Evolutionary conservation across 495 filamentous ascomycete species (phyloP), one percentile per base, ranked within the genome.

Genomic region (Hypoxylon perforatum): DNA sequence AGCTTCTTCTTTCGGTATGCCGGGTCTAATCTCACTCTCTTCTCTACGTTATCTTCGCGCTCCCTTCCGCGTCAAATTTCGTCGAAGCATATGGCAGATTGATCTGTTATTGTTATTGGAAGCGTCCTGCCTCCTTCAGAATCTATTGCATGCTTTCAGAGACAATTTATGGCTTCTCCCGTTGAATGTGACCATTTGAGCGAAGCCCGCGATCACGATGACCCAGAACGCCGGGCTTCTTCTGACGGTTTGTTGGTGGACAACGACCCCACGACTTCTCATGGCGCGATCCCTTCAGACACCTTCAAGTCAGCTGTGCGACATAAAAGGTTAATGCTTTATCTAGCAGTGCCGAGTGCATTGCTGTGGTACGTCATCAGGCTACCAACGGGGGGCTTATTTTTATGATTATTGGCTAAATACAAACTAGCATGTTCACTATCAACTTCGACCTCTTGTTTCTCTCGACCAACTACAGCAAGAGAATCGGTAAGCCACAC

Each of bases 371-470:
- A 52, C 49, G 17, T 5, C 36, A 33, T 10, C 8, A 3, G 49
- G 18, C 12, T 39, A 33, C 33, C 49, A 33, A 22, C 12, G 9
- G 22, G 15, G 15, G 22, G 30, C 11, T 22, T 38, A 39, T 8
- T 22, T 38, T 14, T 18, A 39, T 33, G 49, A 12, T 15, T 15
- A 15, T 33, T 11, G 25, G 33, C 49, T 52, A 52, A 52, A 39
- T 3, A 11, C 7, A 9, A 3, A 7, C 18, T 9, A 45, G 53
- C 53, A 57, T 47, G 44, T 47, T 47, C 21, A 57, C 44, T 21
- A 57, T 57, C 39, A 57, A 45, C 39, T 45, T 47, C 25, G 53
- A 45, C 46, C 39, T 57, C 21, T 10, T 57, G 28, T 57, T 57
- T 15, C 21, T 57, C 9, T 57, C 39, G 38, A 45, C 39, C 53